These are phyloP conservation scores for Trichosporon sp. DNA, from an alignment of 1,284 basidiomycete genomes.

Conservation along the genomic window DNA sequence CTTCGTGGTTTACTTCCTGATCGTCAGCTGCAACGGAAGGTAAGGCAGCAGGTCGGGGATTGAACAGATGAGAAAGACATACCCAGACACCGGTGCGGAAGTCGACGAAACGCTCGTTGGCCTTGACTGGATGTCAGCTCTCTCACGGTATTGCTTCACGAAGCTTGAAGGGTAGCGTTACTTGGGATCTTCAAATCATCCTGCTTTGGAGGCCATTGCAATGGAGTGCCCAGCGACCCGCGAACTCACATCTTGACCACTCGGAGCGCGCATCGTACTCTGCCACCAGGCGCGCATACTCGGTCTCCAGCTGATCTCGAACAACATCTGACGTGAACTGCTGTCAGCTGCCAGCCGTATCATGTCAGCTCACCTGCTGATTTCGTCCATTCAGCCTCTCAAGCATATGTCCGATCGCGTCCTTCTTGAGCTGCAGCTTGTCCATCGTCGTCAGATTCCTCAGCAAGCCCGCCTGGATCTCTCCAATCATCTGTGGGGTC, in stretches of 20 bases:
- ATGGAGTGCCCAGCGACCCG: too few relatives aligned
- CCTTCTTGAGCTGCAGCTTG: slow-evolving; percentile 21
- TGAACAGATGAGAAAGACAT: too few relatives aligned
- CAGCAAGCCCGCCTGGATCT: slow-evolving; percentile 8
- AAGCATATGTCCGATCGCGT: slow-evolving; percentile 56
- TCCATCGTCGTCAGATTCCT: slow-evolving; percentile 4
- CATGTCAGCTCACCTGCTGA: slow-evolving; percentile 54
- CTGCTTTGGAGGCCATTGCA: too few relatives aligned
- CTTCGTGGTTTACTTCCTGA: slow-evolving; percentile 61
- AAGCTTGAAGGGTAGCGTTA: too few relatives aligned
- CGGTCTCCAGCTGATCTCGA: not conserved
- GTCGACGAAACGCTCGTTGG: slow-evolving; percentile 56
- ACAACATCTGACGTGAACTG: not conserved
- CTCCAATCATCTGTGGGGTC: slow-evolving; percentile 3
- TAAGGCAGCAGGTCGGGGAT: slow-evolving; percentile 12
- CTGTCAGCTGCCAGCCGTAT: not conserved
- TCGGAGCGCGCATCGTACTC: not conserved
- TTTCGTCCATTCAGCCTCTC: slow-evolving; percentile 56
- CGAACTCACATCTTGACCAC: slow-evolving; percentile 8
- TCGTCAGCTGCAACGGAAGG: slow-evolving; percentile 49
- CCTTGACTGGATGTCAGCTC: slow-evolving; percentile 37
- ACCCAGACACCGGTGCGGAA: slow-evolving; percentile 69
- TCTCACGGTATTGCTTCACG: too few relatives aligned
- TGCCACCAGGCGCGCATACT: slow-evolving; percentile 6
- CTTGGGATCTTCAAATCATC: too few relatives aligned